These are phyloP conservation scores for Carex littledalei DNA, from an alignment of 176 grass and related monocot species.

Conservation along the genomic window DNA sequence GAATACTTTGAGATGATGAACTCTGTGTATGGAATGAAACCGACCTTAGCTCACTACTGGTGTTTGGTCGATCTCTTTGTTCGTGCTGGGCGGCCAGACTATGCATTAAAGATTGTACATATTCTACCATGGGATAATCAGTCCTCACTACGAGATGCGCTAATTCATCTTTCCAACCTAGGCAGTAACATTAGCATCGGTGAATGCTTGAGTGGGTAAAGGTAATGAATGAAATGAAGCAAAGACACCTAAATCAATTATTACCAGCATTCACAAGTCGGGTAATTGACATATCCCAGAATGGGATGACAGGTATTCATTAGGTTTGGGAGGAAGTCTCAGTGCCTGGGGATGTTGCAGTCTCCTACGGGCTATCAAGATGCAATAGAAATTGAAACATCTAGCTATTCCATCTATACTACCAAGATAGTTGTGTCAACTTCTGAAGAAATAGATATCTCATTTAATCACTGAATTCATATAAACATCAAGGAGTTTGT, in stretches of 20 bases:
- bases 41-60: constrained; percentile 43
- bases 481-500: not conserved
- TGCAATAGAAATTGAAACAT: too few species aligned
- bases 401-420: too few species aligned
- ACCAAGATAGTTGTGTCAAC: not conserved
- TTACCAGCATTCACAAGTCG: constrained; percentile 20
- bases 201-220: constrained; percentile 28
- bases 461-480: not conserved
- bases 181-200: constrained; percentile 29
- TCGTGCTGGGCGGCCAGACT: not conserved
- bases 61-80: constrained; percentile 41
- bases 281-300: constrained; percentile 13
- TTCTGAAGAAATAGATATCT: not conserved
- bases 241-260: constrained; percentile 30
- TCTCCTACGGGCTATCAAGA: constrained; percentile 2
- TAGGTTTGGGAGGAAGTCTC: constrained; percentile 23
- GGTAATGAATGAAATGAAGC: constrained; percentile 24
- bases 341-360: constrained; percentile 21
- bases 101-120: constrained; percentile 34
- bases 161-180: constrained; percentile 31
- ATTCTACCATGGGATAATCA: constrained; percentile 28
- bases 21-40: constrained; percentile 26
- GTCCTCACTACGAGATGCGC: constrained; percentile 32
- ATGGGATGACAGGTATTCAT: constrained; percentile 19
- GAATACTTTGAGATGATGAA: constrained; percentile 39